phyloP scores from a whole-genome alignment of 768 basidiomycete species.

The Boletus sensibilis region DNA sequence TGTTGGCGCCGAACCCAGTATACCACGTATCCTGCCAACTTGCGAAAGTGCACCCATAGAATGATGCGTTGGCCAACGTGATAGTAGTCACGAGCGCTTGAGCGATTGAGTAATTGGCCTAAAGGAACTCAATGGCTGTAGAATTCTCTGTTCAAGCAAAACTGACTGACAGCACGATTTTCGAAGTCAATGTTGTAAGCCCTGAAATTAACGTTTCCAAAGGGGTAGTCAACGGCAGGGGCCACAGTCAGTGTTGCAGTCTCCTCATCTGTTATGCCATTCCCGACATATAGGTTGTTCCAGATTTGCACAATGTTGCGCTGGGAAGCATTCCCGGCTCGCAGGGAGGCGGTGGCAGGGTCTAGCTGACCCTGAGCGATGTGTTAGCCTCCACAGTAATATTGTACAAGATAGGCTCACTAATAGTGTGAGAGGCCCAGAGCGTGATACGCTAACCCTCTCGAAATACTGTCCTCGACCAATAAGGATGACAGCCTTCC shows the following conservation, averaged over 20 bases:
- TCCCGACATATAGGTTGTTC: slow-evolving; percentile 43
- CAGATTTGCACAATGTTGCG: slow-evolving; percentile 54
- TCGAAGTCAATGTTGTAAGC: slow-evolving; percentile 68
- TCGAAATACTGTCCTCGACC: slow-evolving; percentile 61
- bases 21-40: slow-evolving; percentile 49
- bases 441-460: slow-evolving; percentile 54
- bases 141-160: not conserved
- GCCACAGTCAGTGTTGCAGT: slow-evolving; percentile 58
- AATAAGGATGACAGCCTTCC: slow-evolving; percentile 49
- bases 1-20: slow-evolving; percentile 55
- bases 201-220: slow-evolving; percentile 58
- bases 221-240: slow-evolving; percentile 47
- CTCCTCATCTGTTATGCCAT: slow-evolving; percentile 52
- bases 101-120: slow-evolving; percentile 56
- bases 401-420: slow-evolving; percentile 31
- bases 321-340: slow-evolving; percentile 43
- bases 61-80: slow-evolving; percentile 65
- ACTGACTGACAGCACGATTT: slow-evolving; percentile 55
- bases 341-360: slow-evolving; percentile 35
- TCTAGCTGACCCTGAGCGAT: slow-evolving; percentile 49
- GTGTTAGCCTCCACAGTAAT: not conserved
- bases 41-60: slow-evolving; percentile 30
- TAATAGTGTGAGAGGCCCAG: slow-evolving; percentile 53
- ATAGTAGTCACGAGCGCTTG: slow-evolving; percentile 64
- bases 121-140: not conserved